Evolutionary conservation across 2,329 filamentous ascomycete genomes (phyloP).

Genomic region (Epichloe brachyelytri): DNA sequence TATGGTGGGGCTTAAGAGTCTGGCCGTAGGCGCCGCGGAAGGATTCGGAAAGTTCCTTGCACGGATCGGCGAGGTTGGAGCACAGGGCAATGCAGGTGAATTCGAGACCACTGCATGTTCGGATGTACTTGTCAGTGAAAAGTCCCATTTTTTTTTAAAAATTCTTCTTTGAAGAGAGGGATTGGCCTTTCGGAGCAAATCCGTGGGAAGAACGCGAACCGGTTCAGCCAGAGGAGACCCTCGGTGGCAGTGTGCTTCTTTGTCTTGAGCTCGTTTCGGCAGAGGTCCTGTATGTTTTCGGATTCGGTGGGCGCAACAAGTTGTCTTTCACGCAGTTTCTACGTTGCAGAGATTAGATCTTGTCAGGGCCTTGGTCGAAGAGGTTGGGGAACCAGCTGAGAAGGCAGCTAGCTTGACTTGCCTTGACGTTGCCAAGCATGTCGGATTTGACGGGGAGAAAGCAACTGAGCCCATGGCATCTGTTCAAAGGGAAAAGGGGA

Average conservation of each 20-base stretch:
- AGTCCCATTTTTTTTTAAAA: too few relatives aligned
- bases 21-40: slow-evolving; percentile 76
- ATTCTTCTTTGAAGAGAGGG: neutral
- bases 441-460: slow-evolving; percentile 85
- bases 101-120: slow-evolving; percentile 62
- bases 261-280: slow-evolving; percentile 73
- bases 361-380: neutral
- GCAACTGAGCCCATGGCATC: slow-evolving; percentile 57
- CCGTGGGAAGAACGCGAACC: slow-evolving; percentile 39
- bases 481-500: slow-evolving; percentile 14
- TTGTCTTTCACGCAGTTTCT: slow-evolving; percentile 86
- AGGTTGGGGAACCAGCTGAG: neutral
- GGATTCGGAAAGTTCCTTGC: slow-evolving; percentile 68
- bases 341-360: slow-evolving; percentile 1
- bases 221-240: slow-evolving; percentile 79
- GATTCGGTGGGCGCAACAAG: slow-evolving; percentile 66
- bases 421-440: slow-evolving; percentile 84
- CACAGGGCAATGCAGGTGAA: slow-evolving; percentile 81
- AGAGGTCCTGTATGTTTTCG: slow-evolving; percentile 73
- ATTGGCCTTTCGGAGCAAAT: neutral
- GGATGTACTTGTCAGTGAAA: slow-evolving; percentile 2
- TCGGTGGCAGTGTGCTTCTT: slow-evolving; percentile 85
- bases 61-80: slow-evolving; percentile 55
- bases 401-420: slow-evolving; percentile 23
- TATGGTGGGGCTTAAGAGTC: slow-evolving; percentile 88